Percentiles rank a stretch among this genome's conserved stretches.
Conservation (phyloP, 2,329 filamentous ascomycete species). For the Trichophyton verrucosum region DNA sequence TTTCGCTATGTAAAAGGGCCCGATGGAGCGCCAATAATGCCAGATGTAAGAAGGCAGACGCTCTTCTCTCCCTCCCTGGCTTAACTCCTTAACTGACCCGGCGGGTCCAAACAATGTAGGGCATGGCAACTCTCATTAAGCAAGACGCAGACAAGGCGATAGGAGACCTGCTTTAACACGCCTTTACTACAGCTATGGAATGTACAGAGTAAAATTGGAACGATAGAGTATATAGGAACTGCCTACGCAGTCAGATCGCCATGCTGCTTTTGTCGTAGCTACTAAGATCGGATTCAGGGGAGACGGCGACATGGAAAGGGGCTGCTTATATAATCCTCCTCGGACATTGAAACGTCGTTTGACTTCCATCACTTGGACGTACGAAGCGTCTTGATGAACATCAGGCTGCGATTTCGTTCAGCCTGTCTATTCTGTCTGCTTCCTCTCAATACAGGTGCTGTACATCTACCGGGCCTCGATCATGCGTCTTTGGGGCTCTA, state of each 20-base stretch:
- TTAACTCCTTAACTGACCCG: neutral
- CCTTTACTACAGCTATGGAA: neutral
- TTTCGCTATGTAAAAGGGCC: slow-evolving; percentile 81
- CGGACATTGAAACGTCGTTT: no score
- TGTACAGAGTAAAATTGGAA: no score
- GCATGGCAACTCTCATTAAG: slow-evolving; percentile 88
- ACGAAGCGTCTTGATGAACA: no score
- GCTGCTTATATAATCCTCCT: neutral
- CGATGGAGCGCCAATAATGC: slow-evolving; percentile 76
- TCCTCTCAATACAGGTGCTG: neutral
- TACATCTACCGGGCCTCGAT: neutral
- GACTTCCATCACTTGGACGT: no score
- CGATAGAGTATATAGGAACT: neutral
- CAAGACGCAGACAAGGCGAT: slow-evolving; percentile 89
- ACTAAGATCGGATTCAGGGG: no score
- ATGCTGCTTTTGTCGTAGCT: no score
- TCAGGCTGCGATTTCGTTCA: neutral
- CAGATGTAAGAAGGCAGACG: slow-evolving; percentile 49
- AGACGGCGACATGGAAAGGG: neutral
- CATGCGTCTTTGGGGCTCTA: neutral
- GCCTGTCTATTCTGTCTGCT: neutral
- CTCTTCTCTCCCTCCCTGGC: neutral
- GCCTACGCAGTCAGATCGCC: no score
- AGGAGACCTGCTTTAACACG: slow-evolving; percentile 59
- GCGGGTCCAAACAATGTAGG: slow-evolving; percentile 39